Conservation (phyloP, 1,284 basidiomycete genomes). For the Xanthoconium separans region DNA sequence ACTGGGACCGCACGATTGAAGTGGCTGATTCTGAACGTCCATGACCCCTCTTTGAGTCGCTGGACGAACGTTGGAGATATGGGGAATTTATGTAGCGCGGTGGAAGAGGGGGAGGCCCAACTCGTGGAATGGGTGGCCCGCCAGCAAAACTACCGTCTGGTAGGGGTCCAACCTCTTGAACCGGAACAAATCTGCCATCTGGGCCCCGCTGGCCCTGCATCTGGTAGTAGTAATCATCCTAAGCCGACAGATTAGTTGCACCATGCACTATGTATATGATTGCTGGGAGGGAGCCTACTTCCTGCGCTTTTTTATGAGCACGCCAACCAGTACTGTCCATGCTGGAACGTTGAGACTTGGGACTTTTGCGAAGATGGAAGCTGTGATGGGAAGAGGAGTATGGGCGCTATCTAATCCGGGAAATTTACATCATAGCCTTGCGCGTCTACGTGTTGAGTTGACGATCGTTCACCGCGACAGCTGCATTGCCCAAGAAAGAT, state of each 20-base stretch:
- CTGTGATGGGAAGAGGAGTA: neutral
- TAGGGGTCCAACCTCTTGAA: conserved; percentile 58
- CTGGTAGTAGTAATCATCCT: conserved; percentile 44
- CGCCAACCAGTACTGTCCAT: conserved; percentile 77
- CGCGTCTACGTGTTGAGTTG: no score
- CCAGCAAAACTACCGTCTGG: conserved; percentile 50
- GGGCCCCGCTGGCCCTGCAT: conserved; percentile 41
- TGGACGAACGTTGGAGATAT: conserved; percentile 5
- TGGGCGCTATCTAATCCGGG: no score
- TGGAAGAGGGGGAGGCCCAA: conserved; percentile 33
- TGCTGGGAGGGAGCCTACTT: conserved; percentile 31
- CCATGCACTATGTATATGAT: neutral
- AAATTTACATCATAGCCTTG: no score
- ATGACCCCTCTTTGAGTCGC: conserved; percentile 3
- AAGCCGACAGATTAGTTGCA: neutral
- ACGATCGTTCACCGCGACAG: no score
- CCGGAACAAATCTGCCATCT: conserved; percentile 52
- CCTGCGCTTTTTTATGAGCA: conserved; percentile 51
- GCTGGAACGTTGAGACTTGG: neutral
- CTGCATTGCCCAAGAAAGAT: no score
- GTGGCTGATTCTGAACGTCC: conserved; percentile 10
- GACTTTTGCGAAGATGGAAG: neutral
- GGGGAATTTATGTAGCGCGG: conserved; percentile 19
- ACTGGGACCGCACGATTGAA: conserved; percentile 16
- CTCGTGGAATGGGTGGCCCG: conserved; percentile 38